Evolutionary conservation across 108 stramenopile genomes (phyloP), one percentile per base, ranked within the genome.

Genomic region (Fragilaria radians): DNA sequence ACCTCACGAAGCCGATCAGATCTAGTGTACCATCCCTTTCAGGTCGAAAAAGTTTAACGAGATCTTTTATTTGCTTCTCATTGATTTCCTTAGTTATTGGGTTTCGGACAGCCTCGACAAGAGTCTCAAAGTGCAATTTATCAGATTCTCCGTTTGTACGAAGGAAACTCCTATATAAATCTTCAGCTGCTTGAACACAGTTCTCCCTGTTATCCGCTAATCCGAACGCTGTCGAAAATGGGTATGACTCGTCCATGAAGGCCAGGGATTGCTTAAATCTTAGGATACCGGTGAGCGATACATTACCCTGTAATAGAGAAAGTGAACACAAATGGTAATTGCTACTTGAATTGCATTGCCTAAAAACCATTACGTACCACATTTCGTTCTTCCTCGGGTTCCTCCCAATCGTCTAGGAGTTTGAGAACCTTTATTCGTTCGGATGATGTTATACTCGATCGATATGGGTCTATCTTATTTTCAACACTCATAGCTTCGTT

Each of bases 1-100:
- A 59, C 50, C 52, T 51, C 5, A 68, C 54, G 47, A 76, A 81
- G 48, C 64, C 67, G 9, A 73, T 32, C 32, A 31, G 3, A 24
- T 5, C 32, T 19, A 33, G 11, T 23, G 28, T 68, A 5, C 86
- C 86, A 30, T 80, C 65, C 0, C 86, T 75, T 32, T 78, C 76
- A 0, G 86, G 86, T 19, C 86, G 66, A 46, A 88, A 81, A 18
- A 88, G 52, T 45, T 67, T 65, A 14, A 88, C 69, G 28, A 84
- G 47, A 5, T 60, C 57, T 45, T 63, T 68, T 24, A 67, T 60
- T 42, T 71, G 72, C 51, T 71, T 57, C 9, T 61, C 56, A 28
- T 83, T 72, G 14, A 86, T 27, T 55, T 27, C 30, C 48, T 32
- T 77, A 36, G 69, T 61, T 32, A 52, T 51, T 24, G 73, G 61